Conservation (phyloP, 2,329 filamentous ascomycete species). For the Cadophora luteo-olivacea region DNA sequence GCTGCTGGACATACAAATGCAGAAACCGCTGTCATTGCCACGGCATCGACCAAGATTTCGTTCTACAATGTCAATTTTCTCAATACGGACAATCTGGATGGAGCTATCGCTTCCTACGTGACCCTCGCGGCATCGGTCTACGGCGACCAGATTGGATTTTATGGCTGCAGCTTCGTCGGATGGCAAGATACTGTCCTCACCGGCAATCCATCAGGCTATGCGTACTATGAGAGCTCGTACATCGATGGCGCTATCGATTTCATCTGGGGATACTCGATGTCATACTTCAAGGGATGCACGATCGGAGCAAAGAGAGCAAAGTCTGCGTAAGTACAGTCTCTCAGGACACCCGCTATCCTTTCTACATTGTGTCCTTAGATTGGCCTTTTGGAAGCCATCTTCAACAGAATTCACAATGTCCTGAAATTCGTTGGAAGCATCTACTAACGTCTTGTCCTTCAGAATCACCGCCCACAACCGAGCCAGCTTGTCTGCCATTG, state of each 20-base stretch:
- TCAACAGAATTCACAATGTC: not conserved
- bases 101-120: conserved; percentile 20
- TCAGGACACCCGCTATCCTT: not conserved
- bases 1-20: conserved; percentile 40
- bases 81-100: conserved; percentile 48
- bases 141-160: conserved; percentile 20
- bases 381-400: not conserved
- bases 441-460: not conserved
- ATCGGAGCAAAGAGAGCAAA: conserved; percentile 35
- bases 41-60: conserved; percentile 36
- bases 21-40: conserved; percentile 38
- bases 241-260: conserved; percentile 24
- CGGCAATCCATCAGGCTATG: conserved; percentile 19
- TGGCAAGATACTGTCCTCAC: conserved; percentile 24
- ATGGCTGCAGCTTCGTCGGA: conserved; percentile 17
- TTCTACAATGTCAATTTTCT: conserved; percentile 63
- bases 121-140: conserved; percentile 22
- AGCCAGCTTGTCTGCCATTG: conserved; percentile 45
- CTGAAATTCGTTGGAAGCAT: not conserved
- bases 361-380: not conserved
- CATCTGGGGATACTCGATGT: conserved; percentile 23
- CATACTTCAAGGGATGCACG: conserved; percentile 45
- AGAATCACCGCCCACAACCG: conserved; percentile 54
- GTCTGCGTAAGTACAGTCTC: conserved; percentile 38
- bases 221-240: conserved; percentile 24